These are phyloP conservation scores for Bryum argenteum DNA, from an alignment of 225 moss, liverwort and hornwort species.

Conservation along the genomic window DNA sequence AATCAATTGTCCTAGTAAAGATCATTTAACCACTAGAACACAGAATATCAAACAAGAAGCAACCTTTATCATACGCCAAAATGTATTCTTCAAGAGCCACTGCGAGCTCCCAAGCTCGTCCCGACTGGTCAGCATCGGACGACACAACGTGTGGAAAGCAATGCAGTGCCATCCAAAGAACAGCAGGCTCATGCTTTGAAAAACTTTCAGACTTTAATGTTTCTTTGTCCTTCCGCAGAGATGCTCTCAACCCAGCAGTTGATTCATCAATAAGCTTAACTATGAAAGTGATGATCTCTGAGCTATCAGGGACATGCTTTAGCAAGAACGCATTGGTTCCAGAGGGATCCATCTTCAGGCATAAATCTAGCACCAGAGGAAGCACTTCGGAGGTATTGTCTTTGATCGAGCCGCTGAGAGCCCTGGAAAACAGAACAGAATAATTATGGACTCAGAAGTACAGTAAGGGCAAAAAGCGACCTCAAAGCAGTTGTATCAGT, in stretches of 20 bases:
- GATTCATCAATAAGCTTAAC: conserved; percentile 48
- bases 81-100: conserved; percentile 57
- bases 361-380: conserved; percentile 67
- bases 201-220: conserved; percentile 31
- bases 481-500: neutral
- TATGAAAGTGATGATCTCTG: conserved; percentile 51
- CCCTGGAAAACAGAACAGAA: conserved; percentile 46
- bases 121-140: conserved; percentile 45
- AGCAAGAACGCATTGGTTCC: conserved; percentile 48
- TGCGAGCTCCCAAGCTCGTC: conserved; percentile 72
- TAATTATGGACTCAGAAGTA: conserved; percentile 18
- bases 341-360: conserved; percentile 58
- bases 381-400: conserved; percentile 61
- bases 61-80: conserved; percentile 48
- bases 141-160: conserved; percentile 64
- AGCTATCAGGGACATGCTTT: conserved; percentile 44
- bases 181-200: conserved; percentile 54
- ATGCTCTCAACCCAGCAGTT: conserved; percentile 29
- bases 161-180: conserved; percentile 79
- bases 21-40: neutral
- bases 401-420: conserved; percentile 54
- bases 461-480: conserved; percentile 17
- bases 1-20: neutral
- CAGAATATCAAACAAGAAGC: conserved; percentile 11
- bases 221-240: conserved; percentile 21